phyloP scores from a whole-genome alignment of 2,329 filamentous ascomycete species.

The Xylaria sp. region DNA sequence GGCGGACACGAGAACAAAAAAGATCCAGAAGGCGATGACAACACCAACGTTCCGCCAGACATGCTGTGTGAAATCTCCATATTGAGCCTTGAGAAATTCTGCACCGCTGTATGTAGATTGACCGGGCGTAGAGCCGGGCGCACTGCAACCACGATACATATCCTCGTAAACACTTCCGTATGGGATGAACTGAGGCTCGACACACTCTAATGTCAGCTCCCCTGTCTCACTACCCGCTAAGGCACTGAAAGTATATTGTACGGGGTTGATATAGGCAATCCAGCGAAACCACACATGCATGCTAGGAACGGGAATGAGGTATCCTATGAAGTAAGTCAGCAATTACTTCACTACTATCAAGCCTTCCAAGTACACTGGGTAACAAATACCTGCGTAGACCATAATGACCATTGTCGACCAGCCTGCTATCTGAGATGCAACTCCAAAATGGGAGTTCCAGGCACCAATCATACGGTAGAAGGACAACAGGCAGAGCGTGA shows the following conservation, averaged over 20 bases:
- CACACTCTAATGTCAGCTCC: slow-evolving; percentile 64
- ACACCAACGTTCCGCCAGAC: slow-evolving; percentile 70
- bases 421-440: slow-evolving; percentile 18
- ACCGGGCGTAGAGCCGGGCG: slow-evolving; percentile 67
- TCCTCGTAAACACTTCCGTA: slow-evolving; percentile 55
- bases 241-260: slow-evolving; percentile 73
- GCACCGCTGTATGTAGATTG: slow-evolving; percentile 63
- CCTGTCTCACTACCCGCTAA: slow-evolving; percentile 72
- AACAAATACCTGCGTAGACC: slow-evolving; percentile 17
- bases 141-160: slow-evolving; percentile 68
- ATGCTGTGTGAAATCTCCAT: slow-evolving; percentile 65
- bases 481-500: slow-evolving; percentile 18
- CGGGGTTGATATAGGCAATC: slow-evolving; percentile 68
- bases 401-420: slow-evolving; percentile 25
- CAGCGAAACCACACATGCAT: slow-evolving; percentile 67
- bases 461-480: slow-evolving; percentile 26
- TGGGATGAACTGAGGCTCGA: slow-evolving; percentile 65
- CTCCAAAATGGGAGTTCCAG: slow-evolving; percentile 24
- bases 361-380: not conserved
- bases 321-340: slow-evolving; percentile 43
- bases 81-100: slow-evolving; percentile 66
- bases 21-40: slow-evolving; percentile 61
- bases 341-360: not conserved
- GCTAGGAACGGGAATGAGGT: slow-evolving; percentile 63
- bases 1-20: slow-evolving; percentile 58